Conservation (phyloP, 2,329 filamentous ascomycete genomes). For the Aspergillus sp. region DNA sequence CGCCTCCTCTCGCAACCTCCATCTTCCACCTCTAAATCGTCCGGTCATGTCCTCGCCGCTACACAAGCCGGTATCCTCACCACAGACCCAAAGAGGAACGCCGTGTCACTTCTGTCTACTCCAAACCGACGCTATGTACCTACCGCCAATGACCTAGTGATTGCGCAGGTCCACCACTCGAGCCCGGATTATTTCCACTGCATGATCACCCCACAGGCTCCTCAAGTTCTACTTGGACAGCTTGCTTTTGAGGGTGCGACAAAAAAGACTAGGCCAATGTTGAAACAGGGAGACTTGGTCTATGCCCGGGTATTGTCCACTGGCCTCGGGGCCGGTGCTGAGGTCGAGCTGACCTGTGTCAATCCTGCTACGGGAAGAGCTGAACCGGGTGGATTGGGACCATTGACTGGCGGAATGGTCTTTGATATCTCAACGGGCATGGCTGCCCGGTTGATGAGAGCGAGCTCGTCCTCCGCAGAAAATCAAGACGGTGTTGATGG, state of each 20-base stretch:
- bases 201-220: slow-evolving; percentile 64
- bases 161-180: slow-evolving; percentile 78
- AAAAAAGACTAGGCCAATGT: slow-evolving; percentile 83
- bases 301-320: slow-evolving; percentile 82
- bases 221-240: slow-evolving; percentile 71
- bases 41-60: slow-evolving; percentile 37
- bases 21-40: slow-evolving; percentile 63
- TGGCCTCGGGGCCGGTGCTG: slow-evolving; percentile 78
- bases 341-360: slow-evolving; percentile 87
- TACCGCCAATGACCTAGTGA: slow-evolving; percentile 77
- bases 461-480: slow-evolving; percentile 38
- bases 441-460: slow-evolving; percentile 67
- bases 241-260: slow-evolving; percentile 90
- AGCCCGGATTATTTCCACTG: slow-evolving; percentile 78
- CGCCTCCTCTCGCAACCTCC: slow-evolving; percentile 73
- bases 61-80: slow-evolving; percentile 37
- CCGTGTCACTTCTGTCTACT: slow-evolving; percentile 34
- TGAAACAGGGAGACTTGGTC: slow-evolving; percentile 73
- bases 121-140: slow-evolving; percentile 68
- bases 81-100: slow-evolving; percentile 41
- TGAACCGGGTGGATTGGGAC: slow-evolving; percentile 82
- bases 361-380: slow-evolving; percentile 82
- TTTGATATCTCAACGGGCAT: slow-evolving; percentile 78
- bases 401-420: slow-evolving; percentile 80
- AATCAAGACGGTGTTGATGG: slow-evolving; percentile 54